These are phyloP conservation scores for Aspergillus nanangensis DNA, from an alignment of 495 filamentous ascomycete species.

Conservation along the genomic window DNA sequence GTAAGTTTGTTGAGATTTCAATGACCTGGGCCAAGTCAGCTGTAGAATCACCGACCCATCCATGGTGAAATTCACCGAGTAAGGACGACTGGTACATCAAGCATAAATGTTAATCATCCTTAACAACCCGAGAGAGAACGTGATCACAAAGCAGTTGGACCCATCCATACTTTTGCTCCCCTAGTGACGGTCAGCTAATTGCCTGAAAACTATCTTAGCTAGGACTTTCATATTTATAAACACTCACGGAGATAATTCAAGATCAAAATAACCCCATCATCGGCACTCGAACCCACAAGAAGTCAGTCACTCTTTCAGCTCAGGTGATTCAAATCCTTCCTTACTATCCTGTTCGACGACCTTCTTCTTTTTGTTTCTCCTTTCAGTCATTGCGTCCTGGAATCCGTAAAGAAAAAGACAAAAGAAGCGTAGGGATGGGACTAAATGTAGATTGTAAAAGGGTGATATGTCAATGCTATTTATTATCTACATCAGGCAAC, in stretches of 20 bases:
- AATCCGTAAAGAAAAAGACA: background rate
- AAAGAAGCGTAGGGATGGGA: background rate
- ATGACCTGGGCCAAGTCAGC: conserved; percentile 41
- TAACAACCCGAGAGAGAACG: background rate
- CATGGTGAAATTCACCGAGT: conserved; percentile 41
- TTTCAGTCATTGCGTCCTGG: background rate
- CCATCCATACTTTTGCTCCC: conserved; percentile 50
- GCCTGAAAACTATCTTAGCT: background rate
- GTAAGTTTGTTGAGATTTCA: conserved; percentile 62
- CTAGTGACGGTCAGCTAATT: conserved; percentile 21
- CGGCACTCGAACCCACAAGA: conserved; percentile 12
- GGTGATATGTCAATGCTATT: too few species aligned
- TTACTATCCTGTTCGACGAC: background rate
- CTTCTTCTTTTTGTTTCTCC: background rate
- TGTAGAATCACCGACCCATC: background rate
- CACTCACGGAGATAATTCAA: conserved; percentile 56
- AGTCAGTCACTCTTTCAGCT: background rate
- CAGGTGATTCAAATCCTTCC: background rate
- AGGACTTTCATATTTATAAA: background rate
- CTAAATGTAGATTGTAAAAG: background rate
- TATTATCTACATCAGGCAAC: too few species aligned
- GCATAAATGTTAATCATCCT: conserved; percentile 3
- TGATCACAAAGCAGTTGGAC: background rate
- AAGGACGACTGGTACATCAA: conserved; percentile 47
- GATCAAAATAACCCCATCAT: conserved; percentile 32